Conservation (phyloP, 768 basidiomycete species). For the Mycena rebaudengoi region DNA sequence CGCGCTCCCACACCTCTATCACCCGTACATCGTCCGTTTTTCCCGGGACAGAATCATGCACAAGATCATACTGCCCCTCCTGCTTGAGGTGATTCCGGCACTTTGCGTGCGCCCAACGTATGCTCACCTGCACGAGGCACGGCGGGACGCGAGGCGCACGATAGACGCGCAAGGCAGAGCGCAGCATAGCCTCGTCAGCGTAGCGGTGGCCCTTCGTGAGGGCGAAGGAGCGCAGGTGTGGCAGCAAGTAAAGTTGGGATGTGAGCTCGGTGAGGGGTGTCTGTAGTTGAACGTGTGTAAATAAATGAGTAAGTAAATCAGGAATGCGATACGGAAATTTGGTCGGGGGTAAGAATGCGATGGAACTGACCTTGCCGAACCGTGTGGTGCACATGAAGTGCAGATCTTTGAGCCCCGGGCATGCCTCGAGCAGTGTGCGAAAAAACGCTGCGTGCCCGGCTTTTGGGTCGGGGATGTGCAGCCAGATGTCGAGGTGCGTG, state of each 20-base stretch:
- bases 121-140: background rate
- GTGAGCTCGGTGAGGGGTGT: background rate
- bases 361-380: background rate
- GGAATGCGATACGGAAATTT: background rate
- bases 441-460: background rate
- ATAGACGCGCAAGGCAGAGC: background rate
- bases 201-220: constrained; percentile 6
- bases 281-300: background rate
- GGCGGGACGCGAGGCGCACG: background rate
- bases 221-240: constrained; percentile 14
- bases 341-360: background rate
- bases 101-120: background rate
- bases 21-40: background rate
- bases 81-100: background rate
- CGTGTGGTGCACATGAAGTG: background rate
- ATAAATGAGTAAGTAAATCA: background rate
- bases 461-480: constrained; percentile 34
- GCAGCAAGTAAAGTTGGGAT: background rate
- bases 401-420: background rate
- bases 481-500: constrained; percentile 7
- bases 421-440: background rate
- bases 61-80: background rate
- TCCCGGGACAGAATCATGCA: background rate
- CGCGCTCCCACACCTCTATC: constrained; percentile 13
- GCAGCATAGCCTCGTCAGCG: background rate